phyloP scores from a whole-genome alignment of 805 yeast genomes.

The Wickerhamomyces queroliae region DNA sequence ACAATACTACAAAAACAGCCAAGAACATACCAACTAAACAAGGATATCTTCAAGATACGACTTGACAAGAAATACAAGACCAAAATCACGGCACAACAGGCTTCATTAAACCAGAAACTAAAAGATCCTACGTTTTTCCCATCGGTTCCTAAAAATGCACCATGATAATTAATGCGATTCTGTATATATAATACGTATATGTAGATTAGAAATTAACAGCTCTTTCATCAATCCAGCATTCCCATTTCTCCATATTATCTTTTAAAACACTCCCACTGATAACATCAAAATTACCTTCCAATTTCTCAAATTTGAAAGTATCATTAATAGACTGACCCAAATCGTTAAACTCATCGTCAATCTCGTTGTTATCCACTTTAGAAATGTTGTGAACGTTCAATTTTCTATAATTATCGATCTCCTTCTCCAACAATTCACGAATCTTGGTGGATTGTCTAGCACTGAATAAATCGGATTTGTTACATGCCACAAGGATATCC shows the following conservation, averaged over 20 bases:
- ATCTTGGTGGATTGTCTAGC: constrained; percentile 67
- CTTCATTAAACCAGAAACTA: constrained; percentile 23
- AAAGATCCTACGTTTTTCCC: constrained; percentile 33
- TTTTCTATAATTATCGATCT: constrained; percentile 50
- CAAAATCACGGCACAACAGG: neutral
- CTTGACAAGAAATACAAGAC: constrained; percentile 21
- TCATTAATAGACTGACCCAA: constrained; percentile 33
- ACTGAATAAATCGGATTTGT: constrained; percentile 82
- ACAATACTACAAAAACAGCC: constrained; percentile 24
- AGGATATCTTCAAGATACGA: constrained; percentile 34
- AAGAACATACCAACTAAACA: constrained; percentile 30
- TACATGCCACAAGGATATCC: constrained; percentile 73
- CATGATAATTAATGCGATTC: neutral
- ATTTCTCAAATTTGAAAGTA: constrained; percentile 55
- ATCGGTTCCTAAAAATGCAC: constrained; percentile 17
- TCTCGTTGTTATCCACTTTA: constrained; percentile 24
- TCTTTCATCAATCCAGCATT: constrained; percentile 73
- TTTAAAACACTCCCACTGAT: constrained; percentile 67
- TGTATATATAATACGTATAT: neutral
- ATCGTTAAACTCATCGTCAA: constrained; percentile 37
- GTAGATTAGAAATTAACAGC: constrained; percentile 46
- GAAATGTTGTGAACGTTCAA: constrained; percentile 35
- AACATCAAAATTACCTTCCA: constrained; percentile 72
- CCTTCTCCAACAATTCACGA: constrained; percentile 52
- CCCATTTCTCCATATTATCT: constrained; percentile 53